Evolutionary conservation across 345 rosid genomes (phyloP), one percentile per base, ranked within the genome.

Genomic region (Salix caprea): DNA sequence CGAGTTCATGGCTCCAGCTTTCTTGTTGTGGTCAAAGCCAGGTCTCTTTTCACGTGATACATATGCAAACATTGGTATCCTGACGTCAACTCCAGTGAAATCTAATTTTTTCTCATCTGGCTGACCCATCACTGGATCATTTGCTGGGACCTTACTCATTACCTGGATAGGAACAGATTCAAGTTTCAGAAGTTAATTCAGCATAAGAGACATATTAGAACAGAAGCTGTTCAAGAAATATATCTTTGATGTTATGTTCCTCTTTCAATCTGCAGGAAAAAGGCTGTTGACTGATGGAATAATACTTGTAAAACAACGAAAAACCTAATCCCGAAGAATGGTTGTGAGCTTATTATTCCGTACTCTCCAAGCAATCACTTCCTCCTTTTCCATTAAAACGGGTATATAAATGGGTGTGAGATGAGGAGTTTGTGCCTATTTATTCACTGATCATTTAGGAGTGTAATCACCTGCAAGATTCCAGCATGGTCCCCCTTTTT

Each of bases 1-100:
- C 50, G 91, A 94, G 12, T 94, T 94, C 98, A 94, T 94, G 64
- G 97, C 98, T 75, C 98, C 98, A 10, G 97, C 98, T 77, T 94
- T 94, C 88, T 94, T 94, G 84, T 92, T 92, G 77, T 94, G 98
- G 79, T 94, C 97, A 73, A 77, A 90, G 67, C 98, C 96, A 6
- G 91, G 87, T 50, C 96, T 87, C 78, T 94, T 94, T 87, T 94
- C 98, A 32, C 97, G 87, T 1, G 97, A 94, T 9, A 89, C 89
- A 40, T 91, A 92, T 0, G 88, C 92, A 85, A 94, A 94, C 97
- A 94, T 90, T 4, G 98, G 98, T 56, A 92, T 56, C 34, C 98
- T 88, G 19, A 84, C 84, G 71, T 94, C 98, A 23, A 94, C 76
- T 9, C 92, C 98, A 0, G 91, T 89, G 84, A 94, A 94, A 58